These are phyloP conservation scores for Pontederia paniculata DNA, from an alignment of 176 grass and related monocot species.

Conservation along the genomic window DNA sequence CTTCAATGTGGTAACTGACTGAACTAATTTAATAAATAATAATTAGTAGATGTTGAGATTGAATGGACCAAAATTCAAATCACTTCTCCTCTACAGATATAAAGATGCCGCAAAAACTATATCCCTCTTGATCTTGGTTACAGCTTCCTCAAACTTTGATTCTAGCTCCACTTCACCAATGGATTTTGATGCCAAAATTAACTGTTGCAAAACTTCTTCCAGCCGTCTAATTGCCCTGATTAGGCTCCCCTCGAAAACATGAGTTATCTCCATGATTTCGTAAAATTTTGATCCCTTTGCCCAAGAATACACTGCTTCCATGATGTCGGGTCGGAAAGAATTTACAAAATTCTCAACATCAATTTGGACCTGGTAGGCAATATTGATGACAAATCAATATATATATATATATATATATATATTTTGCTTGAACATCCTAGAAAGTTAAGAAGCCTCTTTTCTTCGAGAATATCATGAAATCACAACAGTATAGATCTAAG, in stretches of 20 bases:
- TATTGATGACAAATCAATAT: background rate
- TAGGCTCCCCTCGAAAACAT: constrained; percentile 88
- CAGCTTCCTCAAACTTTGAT: constrained; percentile 60
- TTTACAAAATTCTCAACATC: constrained; percentile 69
- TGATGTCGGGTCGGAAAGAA: constrained; percentile 77
- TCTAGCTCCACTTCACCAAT: constrained; percentile 73
- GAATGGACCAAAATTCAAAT: background rate
- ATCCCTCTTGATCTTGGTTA: constrained; percentile 11
- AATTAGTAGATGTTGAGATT: too few relatives aligned
- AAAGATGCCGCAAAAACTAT: constrained; percentile 16
- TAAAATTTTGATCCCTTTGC: constrained; percentile 71
- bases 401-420: background rate
- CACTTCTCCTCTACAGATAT: constrained; percentile 3
- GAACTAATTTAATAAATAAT: too few relatives aligned
- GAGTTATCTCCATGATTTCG: constrained; percentile 78
- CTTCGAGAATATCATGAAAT: too few relatives aligned
- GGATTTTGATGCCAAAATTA: constrained; percentile 68
- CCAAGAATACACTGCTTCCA: constrained; percentile 87
- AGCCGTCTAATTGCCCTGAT: constrained; percentile 88
- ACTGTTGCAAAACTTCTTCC: constrained; percentile 87
- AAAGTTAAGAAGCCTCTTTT: background rate
- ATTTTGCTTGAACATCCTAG: background rate
- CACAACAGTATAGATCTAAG: background rate
- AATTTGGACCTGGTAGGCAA: constrained; percentile 52
- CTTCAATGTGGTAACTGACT: too few relatives aligned